Conservation (phyloP, 176 grass and related monocot species). For the Aegilops speltoides region DNA sequence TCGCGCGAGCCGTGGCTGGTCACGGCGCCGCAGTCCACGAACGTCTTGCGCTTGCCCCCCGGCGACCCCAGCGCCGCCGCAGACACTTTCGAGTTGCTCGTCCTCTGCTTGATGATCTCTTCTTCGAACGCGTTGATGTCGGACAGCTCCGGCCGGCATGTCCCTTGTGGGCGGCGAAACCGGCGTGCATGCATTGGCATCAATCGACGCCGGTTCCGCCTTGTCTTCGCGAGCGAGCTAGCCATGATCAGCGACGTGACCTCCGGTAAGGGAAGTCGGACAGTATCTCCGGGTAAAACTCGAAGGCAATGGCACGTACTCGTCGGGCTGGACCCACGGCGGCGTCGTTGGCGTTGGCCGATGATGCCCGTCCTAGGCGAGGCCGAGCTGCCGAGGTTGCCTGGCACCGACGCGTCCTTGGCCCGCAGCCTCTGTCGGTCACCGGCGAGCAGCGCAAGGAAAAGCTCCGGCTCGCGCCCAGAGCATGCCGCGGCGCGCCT, state of each 20-base stretch:
- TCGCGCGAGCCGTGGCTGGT: slow-evolving; percentile 60
- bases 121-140: slow-evolving; percentile 46
- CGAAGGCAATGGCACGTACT: slow-evolving; percentile 21
- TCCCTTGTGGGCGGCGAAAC: slow-evolving; percentile 8
- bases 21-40: slow-evolving; percentile 63
- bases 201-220: background rate
- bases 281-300: slow-evolving; percentile 40
- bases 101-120: slow-evolving; percentile 36
- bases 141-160: slow-evolving; percentile 37
- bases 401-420: slow-evolving; percentile 23
- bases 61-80: slow-evolving; percentile 16
- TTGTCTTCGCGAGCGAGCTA: background rate
- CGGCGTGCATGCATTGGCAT: background rate
- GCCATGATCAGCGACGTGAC: background rate
- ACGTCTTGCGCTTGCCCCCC: slow-evolving; percentile 46
- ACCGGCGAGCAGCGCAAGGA: slow-evolving; percentile 12
- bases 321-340: slow-evolving; percentile 45
- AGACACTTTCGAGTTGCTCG: background rate
- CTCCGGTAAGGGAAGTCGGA: slow-evolving; percentile 46
- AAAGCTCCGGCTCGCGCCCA: slow-evolving; percentile 22
- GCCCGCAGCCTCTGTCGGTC: slow-evolving; percentile 26
- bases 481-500: slow-evolving; percentile 29
- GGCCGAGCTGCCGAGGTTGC: slow-evolving; percentile 5
- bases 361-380: background rate
- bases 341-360: background rate